Evolutionary conservation across 345 rosid species (phyloP), one percentile per base, ranked within the genome.

Genomic region (Populus tremula): DNA sequence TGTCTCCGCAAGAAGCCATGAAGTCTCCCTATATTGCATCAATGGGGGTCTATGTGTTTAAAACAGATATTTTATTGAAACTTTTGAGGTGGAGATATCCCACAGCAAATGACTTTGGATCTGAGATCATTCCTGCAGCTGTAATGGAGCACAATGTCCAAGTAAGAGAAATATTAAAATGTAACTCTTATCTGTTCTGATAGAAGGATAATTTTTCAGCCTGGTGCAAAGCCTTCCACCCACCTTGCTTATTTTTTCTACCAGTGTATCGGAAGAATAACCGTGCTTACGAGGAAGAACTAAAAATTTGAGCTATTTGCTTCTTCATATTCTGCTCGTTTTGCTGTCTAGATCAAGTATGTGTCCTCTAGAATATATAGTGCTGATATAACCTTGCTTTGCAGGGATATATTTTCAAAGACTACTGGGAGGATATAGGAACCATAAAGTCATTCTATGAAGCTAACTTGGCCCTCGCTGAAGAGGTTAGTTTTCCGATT

Each of bases 391-490:
- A 35, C 23, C 14, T 50, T 36, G 20, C 49, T 72, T 67, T 72
- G 33, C 83, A 94, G 98, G 93, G 87, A 69, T 95, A 91, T 83
- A 68, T 88, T 20, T 95, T 88, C 81, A 83, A 85, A 85, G 99
- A 95, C 83, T 95, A 95, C 76, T 95, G 98, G 96, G 98, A 95
- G 79, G 99, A 95, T 70, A 95, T 95, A 5, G 99, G 99, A 84
- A 95, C 98, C 25, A 90, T 95, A 68, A 90, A 82, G 83, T 81
- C 97, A 73, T 95, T 95, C 78, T 91, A 93, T 39, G 97, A 95
- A 85, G 98, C 98, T 78, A 95, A 95, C 84, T 80, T 95, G 74
- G 99, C 94, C 77, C 98, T 95, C 27, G 88, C 97, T 8, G 92
- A 92, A 76, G 94, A 95, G 96, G 98, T 93, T 81, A 61, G 80